A percentile compares a stretch with the other conserved stretches of the same genome.
These are phyloP conservation scores for Halophytophthora polymorphica DNA, from an alignment of 352 stramenopile species.

Conservation along the genomic window DNA sequence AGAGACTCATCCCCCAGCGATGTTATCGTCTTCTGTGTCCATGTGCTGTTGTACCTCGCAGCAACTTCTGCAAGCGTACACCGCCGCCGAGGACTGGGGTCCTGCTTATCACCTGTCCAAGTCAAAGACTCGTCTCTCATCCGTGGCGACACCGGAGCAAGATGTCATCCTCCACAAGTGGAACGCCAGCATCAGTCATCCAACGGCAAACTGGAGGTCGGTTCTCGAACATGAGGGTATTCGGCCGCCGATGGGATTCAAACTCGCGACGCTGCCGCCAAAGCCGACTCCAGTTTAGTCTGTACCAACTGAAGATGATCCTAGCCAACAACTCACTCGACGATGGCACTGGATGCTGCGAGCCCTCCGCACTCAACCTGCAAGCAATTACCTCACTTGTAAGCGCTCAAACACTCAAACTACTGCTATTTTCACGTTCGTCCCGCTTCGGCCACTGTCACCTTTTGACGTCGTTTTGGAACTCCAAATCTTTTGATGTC, in stretches of 20 bases:
- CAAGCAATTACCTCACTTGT: no score
- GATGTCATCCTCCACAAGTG: conserved; percentile 26
- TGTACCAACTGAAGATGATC: background rate
- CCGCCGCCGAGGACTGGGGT: conserved; percentile 19
- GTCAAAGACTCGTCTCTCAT: conserved; percentile 6
- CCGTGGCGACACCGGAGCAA: conserved; percentile 1
- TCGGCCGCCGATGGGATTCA: conserved; percentile 22
- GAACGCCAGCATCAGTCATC: conserved; percentile 24
- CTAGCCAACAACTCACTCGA: background rate
- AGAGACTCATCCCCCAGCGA: no score
- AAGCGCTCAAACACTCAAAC: no score
- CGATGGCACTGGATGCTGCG: background rate
- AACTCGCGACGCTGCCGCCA: conserved; percentile 11
- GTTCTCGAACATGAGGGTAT: conserved; percentile 30
- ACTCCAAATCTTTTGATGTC: no score
- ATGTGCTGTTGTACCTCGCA: conserved; percentile 3
- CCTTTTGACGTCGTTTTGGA: no score
- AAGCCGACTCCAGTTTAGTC: background rate
- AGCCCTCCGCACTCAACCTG: no score
- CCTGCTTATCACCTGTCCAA: conserved; percentile 25
- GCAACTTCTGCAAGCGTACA: conserved; percentile 27
- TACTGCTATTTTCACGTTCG: no score
- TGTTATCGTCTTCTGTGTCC: no score
- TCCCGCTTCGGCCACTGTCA: no score
- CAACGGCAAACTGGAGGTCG: conserved; percentile 30